Evolutionary conservation across 2,329 filamentous ascomycete species (phyloP), one percentile per base, ranked within the genome.

Genomic region (Hypoxylon sp.): DNA sequence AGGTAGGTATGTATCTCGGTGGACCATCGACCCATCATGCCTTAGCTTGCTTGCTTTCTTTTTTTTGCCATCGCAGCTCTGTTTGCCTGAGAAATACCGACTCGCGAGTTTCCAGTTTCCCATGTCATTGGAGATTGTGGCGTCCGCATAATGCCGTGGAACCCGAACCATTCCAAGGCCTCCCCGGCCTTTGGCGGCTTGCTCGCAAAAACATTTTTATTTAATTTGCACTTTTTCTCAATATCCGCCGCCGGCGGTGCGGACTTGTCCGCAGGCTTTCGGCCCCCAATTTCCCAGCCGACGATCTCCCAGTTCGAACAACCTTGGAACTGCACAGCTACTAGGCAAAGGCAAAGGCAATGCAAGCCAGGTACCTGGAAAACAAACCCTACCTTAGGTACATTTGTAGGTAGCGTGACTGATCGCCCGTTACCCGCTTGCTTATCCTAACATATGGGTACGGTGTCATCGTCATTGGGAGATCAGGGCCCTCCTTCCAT

Each of bases 141-240:
- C 61, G 61, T 56, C 47, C 37, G 55, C 64, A 61, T 59, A 68
- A 68, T 65, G 65, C 47, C 26, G 65, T 68, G 59, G 32, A 20
- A 57, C 59, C 46, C 30, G 37, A 62, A 49, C 26, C 26, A 34
- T 19, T 49, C 60, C 46, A 46, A 41, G 10, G 37, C 2, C 20
- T 53, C 46, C 56, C 51, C 49, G 52, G 37, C 20, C 24, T 26
- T 7, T n/a, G n/a, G 60, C 34, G 53, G 59, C 64, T 58, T 58
- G 51, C 50, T 48, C 32, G 37, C 37, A 19, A 20, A 41, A 20
- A 41, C 7, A 19, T 10, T 19, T 19, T 19, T 19, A 19, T 24
- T 17, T 28, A 41, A 41, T 22, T 26, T n/a, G 15, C 19, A 2
- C 37, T 20, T 7, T 41, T 24, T 22, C 46, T 54, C 34, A 13